Percentiles rank a stretch among this genome's conserved stretches.
phyloP scores from a whole-genome alignment of 2,329 filamentous ascomycete genomes.

The Neonectria faginata region DNA sequence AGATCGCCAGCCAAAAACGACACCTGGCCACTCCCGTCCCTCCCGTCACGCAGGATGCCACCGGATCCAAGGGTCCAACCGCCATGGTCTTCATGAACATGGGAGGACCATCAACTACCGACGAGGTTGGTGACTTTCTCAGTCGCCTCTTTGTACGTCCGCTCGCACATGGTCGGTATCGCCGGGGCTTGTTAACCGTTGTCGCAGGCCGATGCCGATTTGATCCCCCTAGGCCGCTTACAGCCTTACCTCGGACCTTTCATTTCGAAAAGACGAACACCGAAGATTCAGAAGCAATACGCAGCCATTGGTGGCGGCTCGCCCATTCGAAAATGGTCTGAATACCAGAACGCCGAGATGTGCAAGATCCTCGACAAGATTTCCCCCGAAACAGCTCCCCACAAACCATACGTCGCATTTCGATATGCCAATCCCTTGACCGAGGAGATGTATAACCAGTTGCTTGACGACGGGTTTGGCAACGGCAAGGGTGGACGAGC shows the following conservation, averaged over 20 bases:
- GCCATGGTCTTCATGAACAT: constrained; percentile 99
- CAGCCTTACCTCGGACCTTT: constrained; percentile 92
- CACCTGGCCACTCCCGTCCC: constrained; percentile 64
- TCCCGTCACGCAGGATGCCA: constrained; percentile 82
- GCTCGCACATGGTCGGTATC: constrained; percentile 1
- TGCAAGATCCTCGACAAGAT: constrained; percentile 95
- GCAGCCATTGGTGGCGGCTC: constrained; percentile 96
- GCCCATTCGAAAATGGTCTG: constrained; percentile 97
- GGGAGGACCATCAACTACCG: constrained; percentile 90
- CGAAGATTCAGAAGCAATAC: constrained; percentile 97
- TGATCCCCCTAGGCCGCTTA: constrained; percentile 93
- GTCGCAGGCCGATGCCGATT: constrained; percentile 83
- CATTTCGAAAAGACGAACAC: constrained; percentile 87
- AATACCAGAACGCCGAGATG: constrained; percentile 94
- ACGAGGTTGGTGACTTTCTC: constrained; percentile 90
- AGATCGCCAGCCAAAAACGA: constrained; percentile 48
- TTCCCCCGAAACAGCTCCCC: constrained; percentile 92
- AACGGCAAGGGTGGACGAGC: constrained; percentile 90
- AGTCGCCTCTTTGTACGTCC: constrained; percentile 87
- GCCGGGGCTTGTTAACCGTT: constrained; percentile 30
- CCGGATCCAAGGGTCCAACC: constrained; percentile 81
- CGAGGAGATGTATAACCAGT: constrained; percentile 87
- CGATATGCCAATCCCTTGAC: constrained; percentile 94
- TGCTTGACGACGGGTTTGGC: constrained; percentile 91
- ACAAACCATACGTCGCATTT: constrained; percentile 98